phyloP scores from a whole-genome alignment of 768 basidiomycete genomes.

The Mycena chlorophos region DNA sequence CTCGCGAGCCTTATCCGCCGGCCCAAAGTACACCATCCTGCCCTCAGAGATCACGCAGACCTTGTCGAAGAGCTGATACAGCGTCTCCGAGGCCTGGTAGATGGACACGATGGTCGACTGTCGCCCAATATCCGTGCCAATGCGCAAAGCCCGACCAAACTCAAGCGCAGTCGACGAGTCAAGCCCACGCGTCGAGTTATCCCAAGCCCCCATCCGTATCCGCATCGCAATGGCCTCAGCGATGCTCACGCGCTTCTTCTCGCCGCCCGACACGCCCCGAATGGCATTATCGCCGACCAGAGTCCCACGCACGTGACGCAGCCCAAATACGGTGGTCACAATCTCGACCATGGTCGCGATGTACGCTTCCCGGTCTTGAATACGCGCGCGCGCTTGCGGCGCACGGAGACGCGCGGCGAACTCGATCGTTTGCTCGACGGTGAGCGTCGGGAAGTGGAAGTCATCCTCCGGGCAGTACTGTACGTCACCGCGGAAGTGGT shows the following conservation, averaged over 20 bases:
- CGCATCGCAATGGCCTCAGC: conserved; percentile 66
- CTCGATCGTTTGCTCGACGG: conserved; percentile 71
- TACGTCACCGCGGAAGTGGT: conserved; percentile 76
- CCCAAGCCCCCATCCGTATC: conserved; percentile 69
- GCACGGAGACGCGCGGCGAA: conserved; percentile 71
- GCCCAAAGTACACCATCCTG: conserved; percentile 73
- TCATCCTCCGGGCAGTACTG: conserved; percentile 85
- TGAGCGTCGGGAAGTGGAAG: conserved; percentile 81
- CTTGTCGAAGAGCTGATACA: conserved; percentile 65
- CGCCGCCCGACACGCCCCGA: conserved; percentile 73
- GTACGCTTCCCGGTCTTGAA: conserved; percentile 45
- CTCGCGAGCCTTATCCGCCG: conserved; percentile 58
- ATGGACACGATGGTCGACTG: conserved; percentile 73
- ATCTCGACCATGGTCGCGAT: conserved; percentile 53
- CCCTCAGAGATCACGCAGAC: conserved; percentile 79
- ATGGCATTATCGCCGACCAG: conserved; percentile 77
- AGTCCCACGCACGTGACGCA: conserved; percentile 70
- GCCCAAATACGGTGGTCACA: conserved; percentile 69
- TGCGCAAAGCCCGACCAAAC: conserved; percentile 65
- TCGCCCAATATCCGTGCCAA: conserved; percentile 57
- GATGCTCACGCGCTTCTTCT: conserved; percentile 83
- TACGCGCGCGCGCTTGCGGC: conserved; percentile 49
- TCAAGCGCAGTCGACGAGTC: conserved; percentile 74
- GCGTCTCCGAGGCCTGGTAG: conserved; percentile 74
- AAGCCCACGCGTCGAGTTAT: conserved; percentile 69